phyloP scores from a whole-genome alignment of 2,329 filamentous ascomycete genomes.

The Cryphonectria radicalis region DNA sequence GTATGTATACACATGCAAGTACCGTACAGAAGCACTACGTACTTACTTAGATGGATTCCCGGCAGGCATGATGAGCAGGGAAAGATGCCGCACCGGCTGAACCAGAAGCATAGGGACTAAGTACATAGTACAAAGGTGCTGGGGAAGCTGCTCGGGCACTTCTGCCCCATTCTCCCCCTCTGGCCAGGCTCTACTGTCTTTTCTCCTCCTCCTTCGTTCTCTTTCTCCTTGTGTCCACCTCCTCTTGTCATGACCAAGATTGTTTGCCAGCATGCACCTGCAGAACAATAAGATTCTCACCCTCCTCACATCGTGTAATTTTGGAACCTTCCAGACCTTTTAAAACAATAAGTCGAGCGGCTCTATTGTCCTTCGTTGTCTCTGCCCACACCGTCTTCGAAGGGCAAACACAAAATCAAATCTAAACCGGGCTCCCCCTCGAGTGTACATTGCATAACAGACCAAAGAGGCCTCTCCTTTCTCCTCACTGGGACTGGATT shows the following conservation, averaged over 20 bases:
- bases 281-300: slow-evolving; percentile 10
- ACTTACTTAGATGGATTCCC: neutral
- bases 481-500: neutral
- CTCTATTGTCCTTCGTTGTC: neutral
- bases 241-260: slow-evolving; percentile 10
- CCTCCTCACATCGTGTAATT: neutral
- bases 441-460: slow-evolving; percentile 3
- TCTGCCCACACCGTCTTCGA: slow-evolving; percentile 8
- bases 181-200: neutral
- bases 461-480: neutral
- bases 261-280: slow-evolving; percentile 22
- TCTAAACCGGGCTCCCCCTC: slow-evolving; percentile 12
- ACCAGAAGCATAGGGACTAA: neutral
- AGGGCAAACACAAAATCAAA: neutral
- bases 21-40: neutral
- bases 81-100: neutral
- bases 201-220: slow-evolving; percentile 1
- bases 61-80: neutral
- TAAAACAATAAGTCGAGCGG: neutral
- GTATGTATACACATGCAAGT: neutral
- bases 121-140: neutral
- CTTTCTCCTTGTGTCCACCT: neutral
- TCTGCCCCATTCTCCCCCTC: neutral
- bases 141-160: slow-evolving; percentile 4
- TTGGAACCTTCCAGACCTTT: slow-evolving; percentile 9